Evolutionary conservation across 2,329 filamentous ascomycete genomes (phyloP).

Genomic region (Juglanconis sp.): DNA sequence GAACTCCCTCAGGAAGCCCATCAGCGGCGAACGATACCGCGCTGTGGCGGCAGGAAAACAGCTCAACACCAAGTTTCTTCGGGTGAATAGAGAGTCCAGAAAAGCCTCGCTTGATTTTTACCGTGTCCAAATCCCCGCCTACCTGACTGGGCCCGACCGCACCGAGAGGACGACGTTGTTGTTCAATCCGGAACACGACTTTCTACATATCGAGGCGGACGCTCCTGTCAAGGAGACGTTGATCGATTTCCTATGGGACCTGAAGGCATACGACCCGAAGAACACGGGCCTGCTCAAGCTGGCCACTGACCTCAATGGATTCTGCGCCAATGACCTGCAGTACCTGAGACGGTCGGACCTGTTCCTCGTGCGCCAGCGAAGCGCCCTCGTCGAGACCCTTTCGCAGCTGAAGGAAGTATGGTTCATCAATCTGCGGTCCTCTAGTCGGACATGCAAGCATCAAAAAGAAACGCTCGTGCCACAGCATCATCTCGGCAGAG

Average conservation of each 20-base stretch:
- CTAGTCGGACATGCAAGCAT: background rate
- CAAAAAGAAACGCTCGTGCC: background rate
- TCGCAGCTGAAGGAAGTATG: slow-evolving; percentile 14
- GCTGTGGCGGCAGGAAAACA: background rate
- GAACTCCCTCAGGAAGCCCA: slow-evolving; percentile 12
- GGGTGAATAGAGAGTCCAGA: slow-evolving; percentile 10
- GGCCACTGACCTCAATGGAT: background rate
- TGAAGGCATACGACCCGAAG: slow-evolving; percentile 15
- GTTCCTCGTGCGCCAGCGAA: slow-evolving; percentile 16
- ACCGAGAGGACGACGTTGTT: background rate
- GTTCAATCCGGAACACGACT: slow-evolving; percentile 15
- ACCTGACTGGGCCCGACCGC: background rate
- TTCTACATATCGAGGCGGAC: slow-evolving; percentile 3
- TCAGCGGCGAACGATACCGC: slow-evolving; percentile 10
- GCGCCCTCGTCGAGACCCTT: slow-evolving; percentile 15
- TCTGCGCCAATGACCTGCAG: slow-evolving; percentile 8
- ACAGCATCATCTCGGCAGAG: background rate
- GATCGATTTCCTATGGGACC: slow-evolving; percentile 18
- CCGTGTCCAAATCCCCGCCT: slow-evolving; percentile 7
- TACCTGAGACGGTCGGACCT: slow-evolving; percentile 8
- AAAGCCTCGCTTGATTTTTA: background rate
- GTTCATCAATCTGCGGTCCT: background rate
- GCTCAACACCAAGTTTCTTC: slow-evolving; percentile 7
- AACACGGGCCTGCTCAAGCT: slow-evolving; percentile 7
- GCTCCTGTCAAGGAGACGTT: slow-evolving; percentile 6